Evolutionary conservation across 1,284 basidiomycete species (phyloP).

Genomic region (Meira nashicola): DNA sequence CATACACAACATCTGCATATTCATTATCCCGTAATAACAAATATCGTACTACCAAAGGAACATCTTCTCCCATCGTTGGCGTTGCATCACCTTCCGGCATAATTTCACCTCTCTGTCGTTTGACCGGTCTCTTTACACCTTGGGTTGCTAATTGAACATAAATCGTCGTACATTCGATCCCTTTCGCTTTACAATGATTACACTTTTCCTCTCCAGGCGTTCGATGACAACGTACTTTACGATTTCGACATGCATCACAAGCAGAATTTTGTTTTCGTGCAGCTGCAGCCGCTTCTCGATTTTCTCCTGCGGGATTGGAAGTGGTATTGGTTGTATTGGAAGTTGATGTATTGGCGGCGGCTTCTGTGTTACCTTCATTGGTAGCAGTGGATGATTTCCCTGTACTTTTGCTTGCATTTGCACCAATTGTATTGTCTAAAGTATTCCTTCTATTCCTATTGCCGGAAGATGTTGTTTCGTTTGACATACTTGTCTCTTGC

Average conservation of each 20-base stretch:
- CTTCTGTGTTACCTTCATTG: neutral
- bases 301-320: neutral
- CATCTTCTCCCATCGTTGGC: neutral
- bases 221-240: slow-evolving; percentile 39
- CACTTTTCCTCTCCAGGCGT: slow-evolving; percentile 34
- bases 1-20: slow-evolving; percentile 4
- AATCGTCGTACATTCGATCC: slow-evolving; percentile 39
- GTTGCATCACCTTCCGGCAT: neutral
- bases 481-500: no score
- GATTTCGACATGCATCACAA: slow-evolving; percentile 40
- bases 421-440: no score
- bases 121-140: slow-evolving; percentile 32
- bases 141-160: slow-evolving; percentile 40
- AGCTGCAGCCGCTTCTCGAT: slow-evolving; percentile 11
- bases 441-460: no score
- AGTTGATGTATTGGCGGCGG: neutral
- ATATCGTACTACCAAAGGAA: neutral
- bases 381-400: no score
- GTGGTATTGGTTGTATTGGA: neutral
- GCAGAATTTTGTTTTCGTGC: slow-evolving; percentile 43
- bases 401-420: no score
- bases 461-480: no score
- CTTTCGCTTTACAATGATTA: slow-evolving; percentile 39
- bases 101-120: slow-evolving; percentile 14
- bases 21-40: slow-evolving; percentile 9